Evolutionary conservation across 176 grass and related monocot genomes (phyloP).

Genomic region (Aechmea fasciata): DNA sequence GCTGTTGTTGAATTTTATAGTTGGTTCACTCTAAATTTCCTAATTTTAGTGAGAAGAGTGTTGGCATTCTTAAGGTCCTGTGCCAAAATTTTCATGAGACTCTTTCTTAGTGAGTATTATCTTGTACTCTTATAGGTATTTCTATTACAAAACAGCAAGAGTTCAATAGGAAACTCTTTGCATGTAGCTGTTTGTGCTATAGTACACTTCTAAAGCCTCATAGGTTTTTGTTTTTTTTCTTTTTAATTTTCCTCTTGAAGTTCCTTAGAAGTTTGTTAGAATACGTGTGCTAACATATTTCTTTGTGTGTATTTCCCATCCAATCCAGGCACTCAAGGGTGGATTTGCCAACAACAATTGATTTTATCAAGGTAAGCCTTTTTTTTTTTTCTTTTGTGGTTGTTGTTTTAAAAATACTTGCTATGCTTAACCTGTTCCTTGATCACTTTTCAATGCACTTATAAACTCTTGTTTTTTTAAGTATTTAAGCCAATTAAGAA

Average conservation of each 20-base stretch:
- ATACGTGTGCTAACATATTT: neutral
- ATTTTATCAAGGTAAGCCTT: conserved; percentile 69
- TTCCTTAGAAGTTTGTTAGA: neutral
- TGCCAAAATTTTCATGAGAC: no score
- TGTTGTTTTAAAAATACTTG: neutral
- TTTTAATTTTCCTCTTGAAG: neutral
- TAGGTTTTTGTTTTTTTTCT: conserved; percentile 3
- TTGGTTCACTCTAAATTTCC: neutral
- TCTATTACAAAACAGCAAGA: no score
- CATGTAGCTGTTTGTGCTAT: neutral
- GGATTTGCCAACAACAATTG: conserved; percentile 39
- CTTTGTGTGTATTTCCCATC: neutral
- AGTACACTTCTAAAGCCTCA: neutral
- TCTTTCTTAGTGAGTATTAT: no score
- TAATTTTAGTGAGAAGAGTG: neutral
- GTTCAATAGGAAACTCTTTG: neutral
- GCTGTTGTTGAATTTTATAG: no score
- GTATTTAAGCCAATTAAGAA: no score
- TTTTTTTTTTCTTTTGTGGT: neutral
- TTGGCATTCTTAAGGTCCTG: neutral
- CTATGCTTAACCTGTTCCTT: neutral
- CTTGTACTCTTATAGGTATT: no score
- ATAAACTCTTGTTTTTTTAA: no score
- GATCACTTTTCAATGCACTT: neutral
- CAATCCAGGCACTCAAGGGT: conserved; percentile 53